Evolutionary conservation across 2,329 filamentous ascomycete genomes (phyloP).

Genomic region (Trichophaea hybrida): DNA sequence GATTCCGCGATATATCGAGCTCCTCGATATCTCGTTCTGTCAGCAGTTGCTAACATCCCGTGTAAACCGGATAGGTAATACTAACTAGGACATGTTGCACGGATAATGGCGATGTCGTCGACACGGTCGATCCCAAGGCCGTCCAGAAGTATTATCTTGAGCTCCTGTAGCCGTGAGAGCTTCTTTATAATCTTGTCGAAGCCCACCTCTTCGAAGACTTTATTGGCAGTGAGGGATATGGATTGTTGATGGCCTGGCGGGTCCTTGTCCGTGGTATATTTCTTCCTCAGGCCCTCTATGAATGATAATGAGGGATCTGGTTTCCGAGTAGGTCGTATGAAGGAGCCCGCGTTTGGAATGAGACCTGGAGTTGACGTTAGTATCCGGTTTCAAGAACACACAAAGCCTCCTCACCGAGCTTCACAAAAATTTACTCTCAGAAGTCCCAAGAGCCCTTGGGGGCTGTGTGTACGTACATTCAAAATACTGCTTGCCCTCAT

Average conservation of each 20-base stretch:
- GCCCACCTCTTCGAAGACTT: constrained; percentile 83
- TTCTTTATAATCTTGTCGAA: constrained; percentile 82
- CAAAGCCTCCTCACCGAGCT: not conserved
- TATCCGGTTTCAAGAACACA: constrained; percentile 27
- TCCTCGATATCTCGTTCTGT: constrained; percentile 45
- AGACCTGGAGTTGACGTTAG: constrained; percentile 37
- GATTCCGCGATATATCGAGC: constrained; percentile 71
- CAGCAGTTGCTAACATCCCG: constrained; percentile 28
- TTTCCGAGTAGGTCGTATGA: constrained; percentile 63
- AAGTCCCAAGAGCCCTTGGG: too few relatives aligned
- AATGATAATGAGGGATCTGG: constrained; percentile 57
- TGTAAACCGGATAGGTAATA: not conserved
- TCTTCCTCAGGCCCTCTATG: constrained; percentile 62
- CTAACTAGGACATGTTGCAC: not conserved
- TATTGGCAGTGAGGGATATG: constrained; percentile 33
- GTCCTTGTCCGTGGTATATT: constrained; percentile 50
- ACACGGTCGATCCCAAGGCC: constrained; percentile 26
- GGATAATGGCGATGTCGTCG: not conserved
- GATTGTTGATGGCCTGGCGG: not conserved
- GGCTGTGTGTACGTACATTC: constrained; percentile 43
- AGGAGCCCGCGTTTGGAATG: constrained; percentile 62
- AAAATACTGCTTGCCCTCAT: constrained; percentile 70
- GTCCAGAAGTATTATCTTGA: constrained; percentile 72
- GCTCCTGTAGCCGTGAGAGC: constrained; percentile 61
- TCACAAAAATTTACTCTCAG: not conserved